Evolutionary conservation across 495 filamentous ascomycete species (phyloP), one percentile per base, ranked within the genome.

Genomic region (Aspergillus panamensis): DNA sequence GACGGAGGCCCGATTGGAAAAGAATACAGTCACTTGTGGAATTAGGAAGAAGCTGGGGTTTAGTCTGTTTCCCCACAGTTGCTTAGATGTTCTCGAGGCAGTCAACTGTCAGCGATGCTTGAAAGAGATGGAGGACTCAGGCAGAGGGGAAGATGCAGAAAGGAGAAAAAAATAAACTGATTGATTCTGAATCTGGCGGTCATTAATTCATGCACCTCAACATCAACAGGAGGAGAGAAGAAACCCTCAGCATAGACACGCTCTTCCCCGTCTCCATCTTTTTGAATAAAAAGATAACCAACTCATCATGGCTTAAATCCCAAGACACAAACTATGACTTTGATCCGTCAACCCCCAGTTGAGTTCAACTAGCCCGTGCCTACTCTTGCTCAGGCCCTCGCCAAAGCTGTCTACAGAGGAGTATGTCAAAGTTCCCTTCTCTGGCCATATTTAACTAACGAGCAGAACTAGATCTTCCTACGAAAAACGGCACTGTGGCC

Each of bases 311-410:
- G 51, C 42, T 48, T 55, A 25, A 39, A 50, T 50, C 45, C 77
- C 19, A 53, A 62, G 44, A 76, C 69, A 3, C 77, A 80, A 61
- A 80, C 73, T 3, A 76, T 78, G 17, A 75, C 77, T 35, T 66
- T 79, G 25, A 75, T 80, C 29, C 64, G 59, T n/a, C 56, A 67
- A 17, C 76, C 76, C 21, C 51, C 62, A 14, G 76, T 80, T 20
- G 70, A 78, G 53, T 80, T 80, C 60, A 67, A 69, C 29, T 80
- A 80, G 45, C 77, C 78, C n/a, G 76, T 81, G 6, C 71, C 74
- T 19, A 63, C 45, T 0, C 73, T 77, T 1, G 70, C 69, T 1
- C 64, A 62, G 66, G 77, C 80, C 6, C 62, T 80, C 7, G 78
- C 77, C 32, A 75, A 80, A 57, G 70, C 80, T 3, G 69, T 80